Conservation (phyloP, 257 asterid species). For the Rauvolfia tetraphylla region DNA sequence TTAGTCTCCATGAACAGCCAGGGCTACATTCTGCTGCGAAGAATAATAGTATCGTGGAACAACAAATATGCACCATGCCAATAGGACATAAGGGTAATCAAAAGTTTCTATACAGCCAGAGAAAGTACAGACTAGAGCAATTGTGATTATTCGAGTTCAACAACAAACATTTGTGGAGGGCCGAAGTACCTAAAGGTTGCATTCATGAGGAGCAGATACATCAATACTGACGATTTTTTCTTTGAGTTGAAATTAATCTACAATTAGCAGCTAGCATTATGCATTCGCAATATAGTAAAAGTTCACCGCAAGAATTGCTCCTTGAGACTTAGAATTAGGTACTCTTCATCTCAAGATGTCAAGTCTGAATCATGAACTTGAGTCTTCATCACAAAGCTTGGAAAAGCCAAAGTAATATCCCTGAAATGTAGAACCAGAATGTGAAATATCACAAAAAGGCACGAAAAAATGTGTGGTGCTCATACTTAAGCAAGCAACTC, state of each 20-base stretch:
- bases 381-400: conserved; percentile 67
- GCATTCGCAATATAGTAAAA: not conserved
- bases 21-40: not conserved
- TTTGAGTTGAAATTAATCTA: not conserved
- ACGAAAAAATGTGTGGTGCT: not conserved
- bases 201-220: not conserved
- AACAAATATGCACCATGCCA: not conserved
- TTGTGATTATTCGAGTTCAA: not conserved
- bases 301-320: not conserved
- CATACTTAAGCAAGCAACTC: not conserved
- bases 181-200: not conserved
- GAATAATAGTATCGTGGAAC: not conserved
- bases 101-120: not conserved
- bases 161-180: not conserved
- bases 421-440: conserved; percentile 32
- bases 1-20: not conserved
- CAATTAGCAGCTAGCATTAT: not conserved
- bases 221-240: not conserved
- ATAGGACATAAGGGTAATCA: not conserved
- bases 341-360: conserved; percentile 29
- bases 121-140: not conserved
- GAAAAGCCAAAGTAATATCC: conserved; percentile 75
- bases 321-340: not conserved
- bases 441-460: not conserved
- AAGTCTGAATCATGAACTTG: conserved; percentile 67